A percentile compares a stretch with the other conserved stretches of the same genome.
Evolutionary conservation across 2,329 filamentous ascomycete genomes (phyloP).

Genomic region (Dichotomopilus funicola): DNA sequence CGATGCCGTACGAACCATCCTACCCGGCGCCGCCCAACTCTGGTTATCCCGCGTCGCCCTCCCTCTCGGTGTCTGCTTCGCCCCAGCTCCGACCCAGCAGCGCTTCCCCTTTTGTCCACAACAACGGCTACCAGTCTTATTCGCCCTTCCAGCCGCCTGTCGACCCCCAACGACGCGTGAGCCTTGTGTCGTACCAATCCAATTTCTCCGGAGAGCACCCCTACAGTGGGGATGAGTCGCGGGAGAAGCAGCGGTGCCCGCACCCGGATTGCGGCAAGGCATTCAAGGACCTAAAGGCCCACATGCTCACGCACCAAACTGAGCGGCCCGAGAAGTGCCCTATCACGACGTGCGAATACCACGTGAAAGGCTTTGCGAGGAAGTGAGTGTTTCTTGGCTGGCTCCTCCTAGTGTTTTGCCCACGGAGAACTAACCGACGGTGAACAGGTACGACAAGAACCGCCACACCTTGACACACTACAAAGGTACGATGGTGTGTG

Average conservation of each 20-base stretch:
- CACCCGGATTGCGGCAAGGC: conserved; percentile 76
- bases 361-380: conserved; percentile 83
- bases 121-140: conserved; percentile 41
- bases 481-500: conserved; percentile 95
- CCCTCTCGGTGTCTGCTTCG: conserved; percentile 53
- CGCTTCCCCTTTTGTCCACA: conserved; percentile 59
- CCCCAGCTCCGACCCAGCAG: conserved; percentile 49
- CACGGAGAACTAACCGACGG: not conserved
- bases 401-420: too few relatives aligned
- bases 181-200: conserved; percentile 65
- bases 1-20: conserved; percentile 45
- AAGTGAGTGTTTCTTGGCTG: conserved; percentile 40
- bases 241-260: conserved; percentile 68
- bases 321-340: conserved; percentile 93
- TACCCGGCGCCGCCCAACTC: conserved; percentile 42
- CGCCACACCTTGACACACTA: conserved; percentile 90
- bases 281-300: conserved; percentile 88
- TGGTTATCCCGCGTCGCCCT: conserved; percentile 54
- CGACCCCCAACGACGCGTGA: conserved; percentile 53
- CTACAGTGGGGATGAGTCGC: conserved; percentile 56
- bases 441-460: conserved; percentile 74
- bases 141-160: conserved; percentile 46
- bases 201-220: conserved; percentile 52
- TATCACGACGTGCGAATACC: conserved; percentile 85
- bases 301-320: conserved; percentile 89